phyloP scores from a whole-genome alignment of 164 flowering plant species.

The Umbilicus rupestris region DNA sequence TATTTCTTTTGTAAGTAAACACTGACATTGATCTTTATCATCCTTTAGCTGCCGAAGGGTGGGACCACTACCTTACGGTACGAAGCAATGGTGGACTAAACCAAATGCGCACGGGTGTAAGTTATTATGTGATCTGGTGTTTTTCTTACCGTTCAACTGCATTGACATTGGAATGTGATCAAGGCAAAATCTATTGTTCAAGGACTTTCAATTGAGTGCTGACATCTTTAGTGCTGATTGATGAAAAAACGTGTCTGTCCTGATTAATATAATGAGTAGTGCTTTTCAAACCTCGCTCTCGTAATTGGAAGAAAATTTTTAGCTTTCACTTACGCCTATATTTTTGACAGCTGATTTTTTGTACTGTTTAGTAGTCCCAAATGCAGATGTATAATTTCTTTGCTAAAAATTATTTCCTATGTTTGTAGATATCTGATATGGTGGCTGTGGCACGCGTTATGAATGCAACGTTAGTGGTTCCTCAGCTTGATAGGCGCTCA shows the following conservation, averaged over 20 bases:
- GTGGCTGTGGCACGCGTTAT: conserved; percentile 90
- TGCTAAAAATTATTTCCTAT: background rate
- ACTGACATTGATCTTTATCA: background rate
- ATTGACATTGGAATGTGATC: background rate
- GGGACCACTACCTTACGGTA: conserved; percentile 61
- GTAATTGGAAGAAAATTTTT: background rate
- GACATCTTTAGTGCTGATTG: no score
- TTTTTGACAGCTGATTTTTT: background rate
- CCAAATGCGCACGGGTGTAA: conserved; percentile 98
- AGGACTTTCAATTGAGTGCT: background rate
- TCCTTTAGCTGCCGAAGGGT: conserved; percentile 37
- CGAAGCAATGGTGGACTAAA: conserved; percentile 91
- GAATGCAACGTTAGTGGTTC: conserved; percentile 96
- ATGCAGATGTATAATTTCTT: background rate
- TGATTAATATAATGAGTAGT: background rate
- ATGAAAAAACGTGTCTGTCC: no score
- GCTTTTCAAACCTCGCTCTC: background rate
- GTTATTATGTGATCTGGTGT: conserved; percentile 17
- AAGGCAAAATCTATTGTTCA: background rate
- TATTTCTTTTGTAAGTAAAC: background rate
- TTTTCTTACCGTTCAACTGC: background rate
- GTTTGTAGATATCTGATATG: conserved; percentile 76
- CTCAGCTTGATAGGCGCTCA: conserved; percentile 80
- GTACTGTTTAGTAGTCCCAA: background rate
- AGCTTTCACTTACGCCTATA: background rate